phyloP scores from a whole-genome alignment of 2,329 filamentous ascomycete species.

The Pezicula carpinea region DNA sequence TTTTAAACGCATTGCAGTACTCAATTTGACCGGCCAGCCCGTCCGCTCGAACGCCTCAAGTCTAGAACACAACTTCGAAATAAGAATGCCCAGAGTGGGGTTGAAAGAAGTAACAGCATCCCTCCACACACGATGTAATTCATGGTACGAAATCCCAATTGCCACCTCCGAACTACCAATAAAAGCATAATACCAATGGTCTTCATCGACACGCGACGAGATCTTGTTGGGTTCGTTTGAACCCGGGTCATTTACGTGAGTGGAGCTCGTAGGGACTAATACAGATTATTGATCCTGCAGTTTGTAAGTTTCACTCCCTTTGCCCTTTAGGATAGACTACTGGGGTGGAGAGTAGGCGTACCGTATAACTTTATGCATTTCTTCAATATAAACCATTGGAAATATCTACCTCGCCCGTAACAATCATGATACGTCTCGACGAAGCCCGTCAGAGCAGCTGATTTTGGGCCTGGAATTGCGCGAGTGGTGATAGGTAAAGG shows the following conservation, averaged over 20 bases:
- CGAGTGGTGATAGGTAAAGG: conserved; percentile 16
- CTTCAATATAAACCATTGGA: conserved; percentile 32
- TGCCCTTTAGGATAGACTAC: neutral
- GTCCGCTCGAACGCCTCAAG: conserved; percentile 8
- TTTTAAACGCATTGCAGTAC: conserved; percentile 14
- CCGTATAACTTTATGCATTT: neutral
- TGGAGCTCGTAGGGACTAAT: conserved; percentile 26
- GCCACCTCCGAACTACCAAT: conserved; percentile 7
- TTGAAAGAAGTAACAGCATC: conserved; percentile 9
- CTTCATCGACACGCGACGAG: conserved; percentile 9
- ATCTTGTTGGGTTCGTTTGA: conserved; percentile 14
- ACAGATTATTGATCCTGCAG: conserved; percentile 21
- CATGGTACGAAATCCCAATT: conserved; percentile 12
- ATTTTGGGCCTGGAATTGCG: conserved; percentile 15
- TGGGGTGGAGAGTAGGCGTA: too few relatives aligned
- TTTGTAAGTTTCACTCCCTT: neutral
- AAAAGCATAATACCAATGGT: conserved; percentile 8
- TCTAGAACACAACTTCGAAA: conserved; percentile 5
- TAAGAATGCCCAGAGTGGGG: conserved; percentile 2
- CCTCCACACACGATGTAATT: conserved; percentile 11
- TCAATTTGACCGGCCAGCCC: conserved; percentile 10
- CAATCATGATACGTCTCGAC: conserved; percentile 34
- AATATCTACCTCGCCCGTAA: conserved; percentile 34
- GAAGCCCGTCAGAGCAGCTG: conserved; percentile 11
- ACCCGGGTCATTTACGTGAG: conserved; percentile 24